Evolutionary conservation across 148 eudicot genomes (phyloP).

Genomic region (Dianthus caryophyllus): DNA sequence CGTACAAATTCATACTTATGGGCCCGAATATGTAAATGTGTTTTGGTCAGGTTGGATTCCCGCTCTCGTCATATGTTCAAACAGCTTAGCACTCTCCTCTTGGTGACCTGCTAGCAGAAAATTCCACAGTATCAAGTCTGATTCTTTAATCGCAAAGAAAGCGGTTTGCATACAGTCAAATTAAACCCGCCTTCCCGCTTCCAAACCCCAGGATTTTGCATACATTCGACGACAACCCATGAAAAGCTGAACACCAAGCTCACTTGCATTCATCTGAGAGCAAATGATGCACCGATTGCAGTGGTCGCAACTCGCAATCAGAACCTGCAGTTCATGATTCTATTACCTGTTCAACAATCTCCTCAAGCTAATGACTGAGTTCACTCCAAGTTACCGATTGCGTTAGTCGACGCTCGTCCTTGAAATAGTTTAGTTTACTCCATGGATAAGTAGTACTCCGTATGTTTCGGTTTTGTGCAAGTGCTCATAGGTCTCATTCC

Average conservation of each 20-base stretch:
- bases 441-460: too few relatives aligned
- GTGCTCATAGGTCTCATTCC: too few relatives aligned
- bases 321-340: too few relatives aligned
- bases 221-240: conserved; percentile 52
- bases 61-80: conserved; percentile 44
- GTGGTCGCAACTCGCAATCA: too few relatives aligned
- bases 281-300: conserved; percentile 33
- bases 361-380: too few relatives aligned
- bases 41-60: conserved; percentile 38
- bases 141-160: conserved; percentile 36
- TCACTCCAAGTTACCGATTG: too few relatives aligned
- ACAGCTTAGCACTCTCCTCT: conserved; percentile 35
- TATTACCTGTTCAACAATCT: too few relatives aligned
- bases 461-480: too few relatives aligned
- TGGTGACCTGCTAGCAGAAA: conserved; percentile 45
- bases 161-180: conserved; percentile 40
- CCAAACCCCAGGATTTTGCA: conserved; percentile 38
- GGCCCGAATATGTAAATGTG: conserved; percentile 48
- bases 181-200: conserved; percentile 35
- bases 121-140: conserved; percentile 56
- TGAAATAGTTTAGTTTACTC: too few relatives aligned
- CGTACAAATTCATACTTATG: conserved; percentile 42
- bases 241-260: conserved; percentile 44
- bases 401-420: too few relatives aligned
- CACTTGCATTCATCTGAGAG: conserved; percentile 32